These are phyloP conservation scores for Cladophialophora carrionii DNA, from an alignment of 2,329 filamentous ascomycete species.

Conservation along the genomic window DNA sequence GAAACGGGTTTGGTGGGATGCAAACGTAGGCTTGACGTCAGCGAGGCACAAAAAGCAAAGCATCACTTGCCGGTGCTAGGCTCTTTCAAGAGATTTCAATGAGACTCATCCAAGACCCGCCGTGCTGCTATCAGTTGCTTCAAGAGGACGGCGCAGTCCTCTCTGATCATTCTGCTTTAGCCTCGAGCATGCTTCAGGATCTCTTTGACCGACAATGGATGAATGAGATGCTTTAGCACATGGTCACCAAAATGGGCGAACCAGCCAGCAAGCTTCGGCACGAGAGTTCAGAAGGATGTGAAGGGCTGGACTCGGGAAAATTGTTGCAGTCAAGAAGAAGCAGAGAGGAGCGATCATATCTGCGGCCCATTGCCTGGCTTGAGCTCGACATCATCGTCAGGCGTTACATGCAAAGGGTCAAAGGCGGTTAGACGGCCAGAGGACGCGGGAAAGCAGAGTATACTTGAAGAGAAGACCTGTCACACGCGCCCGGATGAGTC, in stretches of 20 bases:
- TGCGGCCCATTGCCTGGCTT: neutral
- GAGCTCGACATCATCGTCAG: neutral
- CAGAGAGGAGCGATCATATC: neutral
- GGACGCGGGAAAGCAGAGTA: neutral
- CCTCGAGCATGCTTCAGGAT: neutral
- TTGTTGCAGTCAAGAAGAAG: neutral
- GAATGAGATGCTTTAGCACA: neutral
- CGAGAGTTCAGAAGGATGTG: neutral
- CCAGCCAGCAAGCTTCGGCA: neutral
- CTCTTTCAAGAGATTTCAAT: neutral
- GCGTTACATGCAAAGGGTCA: neutral
- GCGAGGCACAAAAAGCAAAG: neutral
- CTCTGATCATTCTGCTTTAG: neutral
- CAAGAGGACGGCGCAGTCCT: neutral
- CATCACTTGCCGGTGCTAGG: neutral
- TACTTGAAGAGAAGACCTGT: neutral
- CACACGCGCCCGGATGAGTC: neutral
- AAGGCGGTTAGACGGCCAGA: neutral
- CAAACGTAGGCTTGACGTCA: neutral
- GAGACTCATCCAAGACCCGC: neutral
- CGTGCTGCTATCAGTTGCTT: neutral
- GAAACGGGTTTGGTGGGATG: neutral
- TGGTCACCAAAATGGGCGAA: neutral
- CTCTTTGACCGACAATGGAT: neutral
- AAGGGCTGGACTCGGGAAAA: neutral